Percentiles rank a stretch among this genome's conserved stretches.
Conservation (phyloP, 2,329 filamentous ascomycete species). For the Clonostachys sp. region DNA sequence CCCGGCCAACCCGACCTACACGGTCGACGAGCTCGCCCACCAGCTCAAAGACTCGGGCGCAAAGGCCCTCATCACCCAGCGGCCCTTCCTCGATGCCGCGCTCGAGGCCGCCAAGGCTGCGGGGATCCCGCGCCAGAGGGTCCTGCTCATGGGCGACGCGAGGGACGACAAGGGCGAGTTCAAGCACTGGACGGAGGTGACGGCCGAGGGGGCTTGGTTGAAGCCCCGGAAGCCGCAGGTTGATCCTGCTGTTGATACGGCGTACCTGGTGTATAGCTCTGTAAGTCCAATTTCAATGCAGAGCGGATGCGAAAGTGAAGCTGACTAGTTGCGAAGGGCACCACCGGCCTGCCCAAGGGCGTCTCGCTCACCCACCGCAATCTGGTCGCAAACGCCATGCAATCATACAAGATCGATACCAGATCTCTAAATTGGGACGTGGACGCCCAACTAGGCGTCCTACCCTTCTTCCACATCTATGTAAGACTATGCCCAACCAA, state of each 20-base stretch:
- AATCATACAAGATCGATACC: constrained; percentile 48
- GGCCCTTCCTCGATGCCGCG: constrained; percentile 59
- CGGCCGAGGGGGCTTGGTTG: constrained; percentile 50
- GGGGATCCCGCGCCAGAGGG: constrained; percentile 65
- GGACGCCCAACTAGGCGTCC: constrained; percentile 71
- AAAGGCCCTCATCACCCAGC: constrained; percentile 71
- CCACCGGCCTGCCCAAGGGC: constrained; percentile 87
- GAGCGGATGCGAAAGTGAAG: not conserved
- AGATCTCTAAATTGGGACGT: constrained; percentile 53
- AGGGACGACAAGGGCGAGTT: constrained; percentile 58
- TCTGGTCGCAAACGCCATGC: constrained; percentile 69
- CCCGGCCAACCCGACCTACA: constrained; percentile 89
- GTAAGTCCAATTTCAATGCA: constrained; percentile 12
- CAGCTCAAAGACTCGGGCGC: constrained; percentile 78
- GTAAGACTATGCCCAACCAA: constrained; percentile 35
- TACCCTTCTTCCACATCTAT: constrained; percentile 92
- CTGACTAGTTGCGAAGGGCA: constrained; percentile 46
- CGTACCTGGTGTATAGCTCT: constrained; percentile 83
- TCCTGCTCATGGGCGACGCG: constrained; percentile 72
- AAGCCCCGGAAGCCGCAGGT: constrained; percentile 44
- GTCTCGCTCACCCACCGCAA: constrained; percentile 84
- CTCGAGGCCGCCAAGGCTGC: constrained; percentile 63
- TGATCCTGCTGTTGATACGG: constrained; percentile 66
- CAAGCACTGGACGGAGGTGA: constrained; percentile 70
- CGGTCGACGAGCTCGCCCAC: constrained; percentile 74